A percentile compares a stretch with the other conserved stretches of the same genome.
These are phyloP conservation scores for Monosporascus sp. DNA, from an alignment of 2,329 filamentous ascomycete species.

Conservation along the genomic window DNA sequence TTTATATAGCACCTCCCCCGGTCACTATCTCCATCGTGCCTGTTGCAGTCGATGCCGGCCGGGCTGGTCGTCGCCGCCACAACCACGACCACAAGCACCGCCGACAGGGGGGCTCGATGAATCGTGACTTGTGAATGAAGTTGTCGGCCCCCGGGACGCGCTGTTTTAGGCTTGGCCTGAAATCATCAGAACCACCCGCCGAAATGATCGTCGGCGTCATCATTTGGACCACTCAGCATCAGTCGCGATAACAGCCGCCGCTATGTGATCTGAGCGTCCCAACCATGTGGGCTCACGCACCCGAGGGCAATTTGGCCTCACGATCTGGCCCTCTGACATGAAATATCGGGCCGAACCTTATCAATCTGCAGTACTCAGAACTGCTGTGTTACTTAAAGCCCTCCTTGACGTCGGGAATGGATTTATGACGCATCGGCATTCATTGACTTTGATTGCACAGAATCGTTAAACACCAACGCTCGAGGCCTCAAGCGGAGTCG, in stretches of 20 bases:
- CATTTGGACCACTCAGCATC: conserved; percentile 1
- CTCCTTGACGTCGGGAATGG: too few species aligned
- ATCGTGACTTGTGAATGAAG: not conserved
- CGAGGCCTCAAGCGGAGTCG: conserved; percentile 76
- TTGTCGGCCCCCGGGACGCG: not conserved
- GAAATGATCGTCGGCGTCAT: conserved; percentile 16
- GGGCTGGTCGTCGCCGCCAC: not conserved
- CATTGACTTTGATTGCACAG: conserved; percentile 30
- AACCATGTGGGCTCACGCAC: not conserved
- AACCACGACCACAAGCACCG: not conserved
- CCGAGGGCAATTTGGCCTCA: too few species aligned
- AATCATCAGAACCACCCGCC: not conserved
- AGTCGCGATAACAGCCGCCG: not conserved
- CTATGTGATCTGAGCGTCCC: not conserved
- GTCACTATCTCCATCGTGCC: not conserved
- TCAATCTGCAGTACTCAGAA: too few species aligned
- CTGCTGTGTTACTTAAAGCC: too few species aligned
- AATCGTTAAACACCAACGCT: conserved; percentile 47
- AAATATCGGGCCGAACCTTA: too few species aligned
- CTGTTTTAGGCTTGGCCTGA: not conserved
- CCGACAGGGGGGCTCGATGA: not conserved
- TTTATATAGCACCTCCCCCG: not conserved
- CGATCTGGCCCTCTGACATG: too few species aligned
- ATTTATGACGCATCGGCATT: not conserved
- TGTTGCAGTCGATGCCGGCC: not conserved